Percentiles rank a stretch among this genome's conserved stretches.
Conservation (phyloP, 139 green algal genomes). For the Chlorella sorokiniana region DNA sequence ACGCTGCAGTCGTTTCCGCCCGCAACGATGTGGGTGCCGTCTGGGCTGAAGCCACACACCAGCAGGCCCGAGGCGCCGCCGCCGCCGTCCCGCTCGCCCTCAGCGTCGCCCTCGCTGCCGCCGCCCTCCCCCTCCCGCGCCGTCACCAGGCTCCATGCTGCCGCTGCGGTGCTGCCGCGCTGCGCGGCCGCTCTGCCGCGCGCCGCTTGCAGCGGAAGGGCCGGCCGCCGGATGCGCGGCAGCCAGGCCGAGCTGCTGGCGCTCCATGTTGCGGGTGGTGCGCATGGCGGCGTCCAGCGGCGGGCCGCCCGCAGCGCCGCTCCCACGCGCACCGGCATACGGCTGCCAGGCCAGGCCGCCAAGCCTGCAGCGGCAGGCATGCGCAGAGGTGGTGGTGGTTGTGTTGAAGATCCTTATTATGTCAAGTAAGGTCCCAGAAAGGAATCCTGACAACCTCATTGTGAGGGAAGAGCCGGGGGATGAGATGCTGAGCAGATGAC, state of each 20-base stretch:
- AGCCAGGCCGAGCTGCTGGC: constrained; percentile 8
- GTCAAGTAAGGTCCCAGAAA: too few species aligned
- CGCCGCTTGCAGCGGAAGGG: too few species aligned
- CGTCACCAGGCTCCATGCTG: too few species aligned
- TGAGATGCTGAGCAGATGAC: too few species aligned
- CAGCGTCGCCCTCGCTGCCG: neutral
- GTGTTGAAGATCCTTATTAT: neutral
- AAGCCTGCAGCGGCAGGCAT: neutral
- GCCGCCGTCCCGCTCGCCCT: neutral
- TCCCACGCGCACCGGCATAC: neutral
- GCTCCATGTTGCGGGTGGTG: constrained; percentile 27
- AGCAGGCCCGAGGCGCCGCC: constrained; percentile 46
- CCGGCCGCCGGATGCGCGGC: neutral
- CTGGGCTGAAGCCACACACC: constrained; percentile 69
- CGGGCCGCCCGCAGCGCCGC: neutral
- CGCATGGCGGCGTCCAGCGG: neutral
- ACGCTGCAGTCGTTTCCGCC: constrained; percentile 60
- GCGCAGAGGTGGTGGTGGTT: too few species aligned
- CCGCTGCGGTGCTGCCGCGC: neutral
- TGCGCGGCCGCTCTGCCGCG: constrained; percentile 20
- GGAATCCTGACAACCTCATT: too few species aligned
- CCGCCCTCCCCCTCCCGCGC: neutral
- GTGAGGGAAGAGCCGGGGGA: too few species aligned
- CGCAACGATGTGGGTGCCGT: constrained; percentile 71
- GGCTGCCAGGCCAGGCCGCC: constrained; percentile 15